phyloP scores from a whole-genome alignment of 1,284 basidiomycete species.

The Kalmanozyma brasiliensis region DNA sequence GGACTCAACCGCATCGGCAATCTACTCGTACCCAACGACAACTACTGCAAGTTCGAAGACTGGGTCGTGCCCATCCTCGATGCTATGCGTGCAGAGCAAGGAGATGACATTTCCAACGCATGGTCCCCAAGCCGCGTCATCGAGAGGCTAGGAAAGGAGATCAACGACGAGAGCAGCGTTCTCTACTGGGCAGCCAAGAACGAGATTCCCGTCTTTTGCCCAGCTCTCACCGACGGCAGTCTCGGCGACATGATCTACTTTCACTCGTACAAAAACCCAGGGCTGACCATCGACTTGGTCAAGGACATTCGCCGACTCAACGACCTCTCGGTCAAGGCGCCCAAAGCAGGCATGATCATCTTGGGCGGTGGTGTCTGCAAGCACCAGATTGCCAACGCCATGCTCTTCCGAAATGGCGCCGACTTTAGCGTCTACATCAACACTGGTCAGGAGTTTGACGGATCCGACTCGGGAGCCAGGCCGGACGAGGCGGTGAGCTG shows the following conservation, averaged over 20 bases:
- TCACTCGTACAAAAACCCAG: conserved; percentile 81
- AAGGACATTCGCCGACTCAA: conserved; percentile 92
- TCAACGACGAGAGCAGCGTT: conserved; percentile 89
- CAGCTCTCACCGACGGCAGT: conserved; percentile 96
- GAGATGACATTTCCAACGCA: conserved; percentile 71
- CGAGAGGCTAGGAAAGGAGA: conserved; percentile 89
- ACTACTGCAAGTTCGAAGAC: conserved; percentile 99
- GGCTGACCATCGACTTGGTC: conserved; percentile 91
- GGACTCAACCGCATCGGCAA: conserved; percentile 99
- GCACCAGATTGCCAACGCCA: conserved; percentile 98
- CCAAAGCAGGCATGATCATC: conserved; percentile 97
- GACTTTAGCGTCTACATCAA: conserved; percentile 99
- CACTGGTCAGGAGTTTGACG: conserved; percentile 98
- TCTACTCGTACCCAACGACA: conserved; percentile 95
- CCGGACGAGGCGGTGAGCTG: conserved; percentile 99
- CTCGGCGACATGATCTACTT: conserved; percentile 99
- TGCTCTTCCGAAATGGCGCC: conserved; percentile 97
- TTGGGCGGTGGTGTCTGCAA: conserved; percentile 98
- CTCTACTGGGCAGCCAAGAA: conserved; percentile 99
- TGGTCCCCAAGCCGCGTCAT: conserved; percentile 98
- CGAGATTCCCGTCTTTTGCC: conserved; percentile 97
- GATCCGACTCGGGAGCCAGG: conserved; percentile 94
- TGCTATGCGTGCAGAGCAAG: conserved; percentile 89
- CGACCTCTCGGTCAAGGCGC: conserved; percentile 85
- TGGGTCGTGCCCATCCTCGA: conserved; percentile 97